phyloP scores from a whole-genome alignment of 257 asterid species.

The Cordia subcordata region DNA sequence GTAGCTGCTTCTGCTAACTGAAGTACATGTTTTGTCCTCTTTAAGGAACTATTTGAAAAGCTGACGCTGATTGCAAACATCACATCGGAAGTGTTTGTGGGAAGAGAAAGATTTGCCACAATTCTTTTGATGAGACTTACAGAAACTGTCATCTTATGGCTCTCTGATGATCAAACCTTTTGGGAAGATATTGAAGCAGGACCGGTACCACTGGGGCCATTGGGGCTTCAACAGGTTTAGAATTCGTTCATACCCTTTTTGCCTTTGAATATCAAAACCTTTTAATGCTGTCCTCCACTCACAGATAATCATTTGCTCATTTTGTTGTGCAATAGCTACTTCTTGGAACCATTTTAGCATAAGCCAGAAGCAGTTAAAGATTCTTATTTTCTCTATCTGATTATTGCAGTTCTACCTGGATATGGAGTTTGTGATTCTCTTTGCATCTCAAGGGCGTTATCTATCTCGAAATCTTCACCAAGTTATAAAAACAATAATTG shows the following conservation, averaged over 20 bases:
- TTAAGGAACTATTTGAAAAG: conserved; percentile 72
- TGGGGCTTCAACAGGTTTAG: conserved; percentile 87
- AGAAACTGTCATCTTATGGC: conserved; percentile 90
- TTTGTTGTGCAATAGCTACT: neutral
- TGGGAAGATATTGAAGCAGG: conserved; percentile 94
- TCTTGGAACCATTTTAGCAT: neutral
- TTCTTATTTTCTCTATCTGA: neutral
- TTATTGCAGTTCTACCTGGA: conserved; percentile 78
- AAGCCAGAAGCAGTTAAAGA: neutral
- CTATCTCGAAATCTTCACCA: conserved; percentile 81
- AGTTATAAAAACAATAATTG: conserved; percentile 83
- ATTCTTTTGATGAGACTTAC: conserved; percentile 80
- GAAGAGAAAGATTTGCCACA: conserved; percentile 88
- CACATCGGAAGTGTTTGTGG: conserved; percentile 72
- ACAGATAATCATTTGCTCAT: too few species aligned
- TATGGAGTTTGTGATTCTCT: conserved; percentile 94
- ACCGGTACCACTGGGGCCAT: conserved; percentile 58
- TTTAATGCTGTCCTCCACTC: neutral
- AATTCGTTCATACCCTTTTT: neutral
- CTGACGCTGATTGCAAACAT: conserved; percentile 54
- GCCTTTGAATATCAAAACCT: too few species aligned
- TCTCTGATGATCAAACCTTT: conserved; percentile 85
- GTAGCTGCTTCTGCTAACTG: too few species aligned
- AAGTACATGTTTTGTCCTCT: neutral
- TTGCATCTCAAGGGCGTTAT: conserved; percentile 89